Conservation (phyloP, 495 filamentous ascomycete genomes). For the Hypomontagnella monticulosa region DNA sequence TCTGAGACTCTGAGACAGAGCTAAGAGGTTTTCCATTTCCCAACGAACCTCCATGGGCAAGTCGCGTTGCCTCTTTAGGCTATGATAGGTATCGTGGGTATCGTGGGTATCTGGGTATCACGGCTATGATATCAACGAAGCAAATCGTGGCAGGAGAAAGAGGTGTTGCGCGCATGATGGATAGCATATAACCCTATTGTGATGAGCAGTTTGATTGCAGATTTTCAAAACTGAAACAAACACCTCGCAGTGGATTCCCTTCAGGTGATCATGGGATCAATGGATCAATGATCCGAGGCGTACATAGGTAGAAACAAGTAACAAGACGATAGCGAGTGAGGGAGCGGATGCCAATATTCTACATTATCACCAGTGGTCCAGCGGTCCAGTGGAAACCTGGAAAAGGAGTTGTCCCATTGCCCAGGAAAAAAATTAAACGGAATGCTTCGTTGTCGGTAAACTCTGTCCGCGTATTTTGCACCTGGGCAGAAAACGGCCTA, state of each 20-base stretch:
- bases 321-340: conserved; percentile 11
- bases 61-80: neutral
- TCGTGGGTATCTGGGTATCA: too few relatives aligned
- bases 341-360: conserved; percentile 22
- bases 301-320: neutral
- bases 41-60: conserved; percentile 26
- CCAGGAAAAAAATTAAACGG: conserved; percentile 22
- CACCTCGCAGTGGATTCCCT: conserved; percentile 32
- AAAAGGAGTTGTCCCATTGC: conserved; percentile 24
- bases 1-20: conserved; percentile 39
- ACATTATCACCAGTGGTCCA: conserved; percentile 27
- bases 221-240: conserved; percentile 40
- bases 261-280: conserved; percentile 18
- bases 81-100: conserved; percentile 9
- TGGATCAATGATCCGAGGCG: too few relatives aligned
- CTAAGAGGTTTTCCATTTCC: conserved; percentile 11
- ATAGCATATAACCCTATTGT: conserved; percentile 32
- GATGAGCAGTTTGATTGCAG: conserved; percentile 27
- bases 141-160: too few relatives aligned
- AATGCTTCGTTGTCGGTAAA: conserved; percentile 22
- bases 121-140: conserved; percentile 26
- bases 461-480: neutral
- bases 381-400: conserved; percentile 18
- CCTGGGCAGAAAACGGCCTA: conserved; percentile 9
- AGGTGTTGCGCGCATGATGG: conserved; percentile 19